These are phyloP conservation scores for Drechmeria coniospora DNA, from an alignment of 2,329 filamentous ascomycete species.

Conservation along the genomic window DNA sequence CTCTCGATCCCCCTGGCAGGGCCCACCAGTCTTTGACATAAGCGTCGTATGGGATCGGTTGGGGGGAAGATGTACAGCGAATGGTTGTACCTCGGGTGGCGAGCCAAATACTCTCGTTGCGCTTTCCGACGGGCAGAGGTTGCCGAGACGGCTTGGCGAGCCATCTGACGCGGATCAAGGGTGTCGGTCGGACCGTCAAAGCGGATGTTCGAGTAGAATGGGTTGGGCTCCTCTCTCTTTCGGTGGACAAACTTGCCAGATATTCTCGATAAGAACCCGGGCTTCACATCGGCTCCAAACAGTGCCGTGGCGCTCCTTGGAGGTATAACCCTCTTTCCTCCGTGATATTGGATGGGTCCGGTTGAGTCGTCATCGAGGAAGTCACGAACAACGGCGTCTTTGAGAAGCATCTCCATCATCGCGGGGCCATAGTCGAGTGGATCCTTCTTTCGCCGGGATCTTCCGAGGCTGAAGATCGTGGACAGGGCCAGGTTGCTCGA, in stretches of 20 bases:
- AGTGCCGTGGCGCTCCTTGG: slow-evolving; percentile 17
- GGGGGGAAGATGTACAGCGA: slow-evolving; percentile 78
- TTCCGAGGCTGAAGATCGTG: slow-evolving; percentile 50
- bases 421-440: slow-evolving; percentile 84
- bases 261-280: slow-evolving; percentile 41
- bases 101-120: slow-evolving; percentile 77
- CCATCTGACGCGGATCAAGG: slow-evolving; percentile 74
- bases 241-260: slow-evolving; percentile 44
- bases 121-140: slow-evolving; percentile 70
- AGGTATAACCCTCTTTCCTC: slow-evolving; percentile 15
- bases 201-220: slow-evolving; percentile 69
- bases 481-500: slow-evolving; percentile 62
- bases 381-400: slow-evolving; percentile 87
- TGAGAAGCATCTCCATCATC: slow-evolving; percentile 89
- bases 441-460: slow-evolving; percentile 50
- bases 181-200: slow-evolving; percentile 63
- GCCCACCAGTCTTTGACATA: slow-evolving; percentile 83
- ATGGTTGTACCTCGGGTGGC: slow-evolving; percentile 83
- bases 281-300: slow-evolving; percentile 30
- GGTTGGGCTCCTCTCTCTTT: slow-evolving; percentile 68
- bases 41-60: slow-evolving; percentile 57
- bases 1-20: slow-evolving; percentile 77
- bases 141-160: slow-evolving; percentile 74
- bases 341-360: slow-evolving; percentile 13
- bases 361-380: slow-evolving; percentile 67